These are phyloP conservation scores for Chrysanthemum makinoi DNA, from an alignment of 129 eudicot genomes.

Conservation along the genomic window DNA sequence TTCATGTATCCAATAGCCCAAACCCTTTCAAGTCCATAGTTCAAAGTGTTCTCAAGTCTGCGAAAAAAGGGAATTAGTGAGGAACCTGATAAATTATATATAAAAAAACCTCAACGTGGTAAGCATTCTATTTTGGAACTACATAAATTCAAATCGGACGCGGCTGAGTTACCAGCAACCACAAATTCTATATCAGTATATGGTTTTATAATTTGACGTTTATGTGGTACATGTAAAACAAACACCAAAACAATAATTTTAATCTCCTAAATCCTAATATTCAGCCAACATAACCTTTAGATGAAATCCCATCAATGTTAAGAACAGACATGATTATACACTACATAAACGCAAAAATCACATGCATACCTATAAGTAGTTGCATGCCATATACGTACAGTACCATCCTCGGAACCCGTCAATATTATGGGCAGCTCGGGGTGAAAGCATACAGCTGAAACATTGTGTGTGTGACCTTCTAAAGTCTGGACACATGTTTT, in stretches of 20 bases:
- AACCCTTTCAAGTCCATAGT: conserved; percentile 90
- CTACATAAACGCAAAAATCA: not conserved
- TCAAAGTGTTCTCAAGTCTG: conserved; percentile 93
- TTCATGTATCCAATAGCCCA: conserved; percentile 93
- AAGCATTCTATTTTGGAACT: not conserved
- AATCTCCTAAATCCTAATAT: not conserved
- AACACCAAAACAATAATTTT: not conserved
- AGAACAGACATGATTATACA: conserved; percentile 11
- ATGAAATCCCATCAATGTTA: conserved; percentile 2
- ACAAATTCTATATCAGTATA: not conserved
- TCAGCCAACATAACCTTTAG: conserved; percentile 7
- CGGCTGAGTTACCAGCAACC: conserved; percentile 3
- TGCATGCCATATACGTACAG: conserved; percentile 92
- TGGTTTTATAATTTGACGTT: too few relatives aligned
- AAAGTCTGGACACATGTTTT: conserved; percentile 90
- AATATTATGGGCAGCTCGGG: conserved; percentile 93
- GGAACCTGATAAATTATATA: conserved; percentile 23
- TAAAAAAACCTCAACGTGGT: not conserved
- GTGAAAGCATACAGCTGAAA: conserved; percentile 89
- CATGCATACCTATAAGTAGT: conserved; percentile 73
- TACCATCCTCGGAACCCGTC: conserved; percentile 99
- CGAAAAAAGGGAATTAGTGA: conserved; percentile 11
- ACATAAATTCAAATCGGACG: conserved; percentile 5
- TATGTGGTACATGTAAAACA: not conserved
- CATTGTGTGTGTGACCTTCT: conserved; percentile 98